Evolutionary conservation across 139 green algal species (phyloP), one percentile per base, ranked within the genome.

Genomic region (Chlorella sp.): DNA sequence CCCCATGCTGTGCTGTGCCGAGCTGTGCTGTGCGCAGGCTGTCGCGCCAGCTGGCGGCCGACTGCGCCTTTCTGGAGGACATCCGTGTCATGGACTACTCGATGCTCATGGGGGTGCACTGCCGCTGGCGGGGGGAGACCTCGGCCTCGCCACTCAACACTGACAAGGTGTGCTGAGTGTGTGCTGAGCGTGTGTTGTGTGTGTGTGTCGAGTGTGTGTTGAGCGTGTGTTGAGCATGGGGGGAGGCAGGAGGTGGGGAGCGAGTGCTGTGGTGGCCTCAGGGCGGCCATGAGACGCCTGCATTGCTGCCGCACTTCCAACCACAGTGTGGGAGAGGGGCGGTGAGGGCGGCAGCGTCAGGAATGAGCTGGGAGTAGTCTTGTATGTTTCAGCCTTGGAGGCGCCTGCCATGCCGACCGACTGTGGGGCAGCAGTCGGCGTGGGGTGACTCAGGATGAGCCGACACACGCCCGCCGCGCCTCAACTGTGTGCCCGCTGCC

Each of bases 31-130:
- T 60, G 32, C 32, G 34, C 60, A 86, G 85, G 73, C 71, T 97
- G 22, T n/a, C 93, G 83, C 48, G 75, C 34, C 94, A 97, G 92
- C 88, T 98, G 57, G 76, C 61, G 19, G 32, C 40, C 18, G 96
- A 98, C 91, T 91, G 82, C n/a, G 61, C 86, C 15, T 93, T 98
- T 30, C 87, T 98, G 69, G 91, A 97, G 85, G 60, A 81, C 36
- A 53, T 95, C 83, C 78, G 87, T 16, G 93, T 98, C 30, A 98
- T 98, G 94, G 96, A 98, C 92, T 98, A 98, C 91, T 95, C 87
- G 9, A 89, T 98, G 86, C 96, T 98, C 28, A 88, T 98, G 76
- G 96, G 96, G 7, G 89, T 91, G 79, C 84, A 94, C 90, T 88
- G 90, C 57, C 77, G 77, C 22, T 39, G 32, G 14, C 11, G 57